Evolutionary conservation across 495 filamentous ascomycete species (phyloP), one percentile per base, ranked within the genome.

Genomic region (Podospora pseudoanserina): DNA sequence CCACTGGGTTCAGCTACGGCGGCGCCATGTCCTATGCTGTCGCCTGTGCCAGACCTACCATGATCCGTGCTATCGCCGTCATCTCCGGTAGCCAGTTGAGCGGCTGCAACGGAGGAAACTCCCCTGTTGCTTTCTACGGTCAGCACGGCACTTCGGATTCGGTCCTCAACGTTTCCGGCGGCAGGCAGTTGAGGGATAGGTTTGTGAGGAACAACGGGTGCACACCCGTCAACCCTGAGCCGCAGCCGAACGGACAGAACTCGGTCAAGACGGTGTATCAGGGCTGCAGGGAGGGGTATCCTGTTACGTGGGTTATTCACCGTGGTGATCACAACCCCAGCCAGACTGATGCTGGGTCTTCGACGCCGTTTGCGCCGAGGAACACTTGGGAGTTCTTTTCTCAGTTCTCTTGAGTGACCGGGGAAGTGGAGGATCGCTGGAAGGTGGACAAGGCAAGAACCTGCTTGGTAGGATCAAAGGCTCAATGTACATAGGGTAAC

Each of bases 1-100:
- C 81, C 1, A 82, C 78, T 4, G 83, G 83, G 15, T 85, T 82
- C 74, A 80, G 78, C 71, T 85, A 80, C 72, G 83, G 83, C 30
- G 83, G 75, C n/a, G 79, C 76, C 39, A 84, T 84, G 82, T 81
- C 79, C 16, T 84, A 77, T 64, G 69, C 78, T 4, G 64, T 85
- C 16, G 82, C 83, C 7, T 85, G 83, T 60, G 71, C 81, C 0
- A 76, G 76, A 1, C 72, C 77, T 1, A 75, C 79, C 39, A 72
- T 71, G 39, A 77, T 84, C 68, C 80, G 79, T 18, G 83, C 80
- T 18, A 78, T 85, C 1, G 80, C 79, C 18, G 80, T 79, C 0
- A 60, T 85, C 23, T 83, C 81, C 1, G 83, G 74, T 5, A 64
- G 55, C 4, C 13, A 56, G 9, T 65, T 74, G 4, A 71, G 77